These are phyloP conservation scores for Annona cherimola DNA, from an alignment of 164 flowering plant genomes.

Conservation along the genomic window DNA sequence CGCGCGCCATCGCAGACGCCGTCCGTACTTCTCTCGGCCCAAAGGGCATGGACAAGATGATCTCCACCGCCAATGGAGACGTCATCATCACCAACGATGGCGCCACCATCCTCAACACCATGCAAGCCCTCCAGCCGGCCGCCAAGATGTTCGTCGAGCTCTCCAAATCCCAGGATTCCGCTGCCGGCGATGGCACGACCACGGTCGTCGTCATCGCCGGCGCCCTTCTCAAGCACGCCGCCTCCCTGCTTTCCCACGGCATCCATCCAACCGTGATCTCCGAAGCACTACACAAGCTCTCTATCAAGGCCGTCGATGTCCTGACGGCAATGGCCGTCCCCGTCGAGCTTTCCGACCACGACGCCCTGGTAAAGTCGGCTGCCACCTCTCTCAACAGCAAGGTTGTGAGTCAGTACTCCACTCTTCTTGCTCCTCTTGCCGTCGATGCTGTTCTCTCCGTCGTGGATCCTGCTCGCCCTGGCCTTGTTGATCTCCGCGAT, in stretches of 20 bases:
- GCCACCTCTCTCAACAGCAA: conserved; percentile 82
- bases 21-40: conserved; percentile 91
- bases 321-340: conserved; percentile 90
- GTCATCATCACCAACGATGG: conserved; percentile 98
- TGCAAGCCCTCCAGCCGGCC: conserved; percentile 92
- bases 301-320: conserved; percentile 60
- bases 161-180: conserved; percentile 81
- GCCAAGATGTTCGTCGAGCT: conserved; percentile 93
- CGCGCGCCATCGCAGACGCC: conserved; percentile 72
- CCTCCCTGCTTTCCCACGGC: conserved; percentile 46
- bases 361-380: conserved; percentile 65
- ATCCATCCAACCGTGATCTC: conserved; percentile 89
- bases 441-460: conserved; percentile 82
- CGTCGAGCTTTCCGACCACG: conserved; percentile 76
- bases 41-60: conserved; percentile 98
- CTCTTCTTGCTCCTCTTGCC: conserved; percentile 83
- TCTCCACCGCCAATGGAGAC: conserved; percentile 76
- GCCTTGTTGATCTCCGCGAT: conserved; percentile 71
- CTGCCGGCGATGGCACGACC: conserved; percentile 94
- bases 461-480: conserved; percentile 65
- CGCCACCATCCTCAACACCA: conserved; percentile 87
- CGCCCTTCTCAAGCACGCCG: conserved; percentile 62
- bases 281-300: conserved; percentile 64
- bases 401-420: conserved; percentile 87
- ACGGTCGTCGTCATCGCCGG: conserved; percentile 98